Evolutionary conservation across 2,329 filamentous ascomycete species (phyloP).

Genomic region (Pyrenochaeta sp.): DNA sequence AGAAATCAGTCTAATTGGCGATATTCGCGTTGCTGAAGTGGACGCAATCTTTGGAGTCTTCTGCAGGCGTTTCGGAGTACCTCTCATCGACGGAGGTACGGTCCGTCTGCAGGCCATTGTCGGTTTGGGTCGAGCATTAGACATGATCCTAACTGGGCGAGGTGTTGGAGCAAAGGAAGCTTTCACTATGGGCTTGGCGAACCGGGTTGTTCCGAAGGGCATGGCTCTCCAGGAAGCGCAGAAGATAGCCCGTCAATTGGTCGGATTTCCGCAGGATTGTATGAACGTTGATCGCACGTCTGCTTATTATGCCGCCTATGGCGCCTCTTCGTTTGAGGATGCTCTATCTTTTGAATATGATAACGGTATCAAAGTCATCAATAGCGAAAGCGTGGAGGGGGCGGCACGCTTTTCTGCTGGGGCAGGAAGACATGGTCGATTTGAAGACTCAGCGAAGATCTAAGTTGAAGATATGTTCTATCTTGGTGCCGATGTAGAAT

Average conservation of each 20-base stretch:
- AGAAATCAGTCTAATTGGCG: conserved; percentile 61
- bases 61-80: conserved; percentile 62
- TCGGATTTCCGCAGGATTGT: conserved; percentile 60
- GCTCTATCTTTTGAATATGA: conserved; percentile 59
- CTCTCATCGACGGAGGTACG: conserved; percentile 61
- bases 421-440: too few relatives aligned
- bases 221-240: conserved; percentile 56
- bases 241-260: conserved; percentile 55
- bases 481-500: too few relatives aligned
- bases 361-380: conserved; percentile 52
- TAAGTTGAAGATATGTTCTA: too few relatives aligned
- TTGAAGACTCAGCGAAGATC: too few relatives aligned
- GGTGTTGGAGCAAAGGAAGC: conserved; percentile 59
- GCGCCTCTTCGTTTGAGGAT: conserved; percentile 59
- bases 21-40: conserved; percentile 62
- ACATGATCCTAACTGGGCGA: conserved; percentile 65
- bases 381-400: conserved; percentile 53
- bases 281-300: conserved; percentile 60
- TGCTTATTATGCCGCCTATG: conserved; percentile 60
- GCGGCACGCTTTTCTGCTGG: conserved; percentile 52
- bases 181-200: conserved; percentile 60
- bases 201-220: conserved; percentile 60
- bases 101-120: conserved; percentile 61
- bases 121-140: conserved; percentile 61
- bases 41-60: conserved; percentile 64